Evolutionary conservation across 75 land plant genomes (phyloP).

Genomic region (Isoetes taiwanensis): DNA sequence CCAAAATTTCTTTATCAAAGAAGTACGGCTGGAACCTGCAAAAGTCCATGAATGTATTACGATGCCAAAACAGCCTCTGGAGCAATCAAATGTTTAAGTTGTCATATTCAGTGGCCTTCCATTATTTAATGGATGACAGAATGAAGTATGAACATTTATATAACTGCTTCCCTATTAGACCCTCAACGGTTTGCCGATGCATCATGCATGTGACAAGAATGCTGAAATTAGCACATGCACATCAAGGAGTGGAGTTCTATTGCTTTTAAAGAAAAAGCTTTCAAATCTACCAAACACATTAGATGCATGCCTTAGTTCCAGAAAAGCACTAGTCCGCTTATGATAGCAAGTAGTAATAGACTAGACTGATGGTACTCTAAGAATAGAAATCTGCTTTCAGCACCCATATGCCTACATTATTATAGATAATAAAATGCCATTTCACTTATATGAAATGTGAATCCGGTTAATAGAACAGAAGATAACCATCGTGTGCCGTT

Average conservation of each 20-base stretch:
- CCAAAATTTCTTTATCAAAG: constrained; percentile 66
- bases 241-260: too few relatives aligned
- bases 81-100: too few relatives aligned
- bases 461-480: background rate
- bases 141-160: too few relatives aligned
- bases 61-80: too few relatives aligned
- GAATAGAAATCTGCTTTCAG: background rate
- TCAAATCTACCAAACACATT: background rate
- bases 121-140: too few relatives aligned
- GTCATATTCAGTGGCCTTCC: too few relatives aligned
- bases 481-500: constrained; percentile 67
- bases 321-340: background rate
- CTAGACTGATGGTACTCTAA: background rate
- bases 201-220: too few relatives aligned
- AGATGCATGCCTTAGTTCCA: background rate
- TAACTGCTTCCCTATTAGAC: too few relatives aligned
- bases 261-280: background rate
- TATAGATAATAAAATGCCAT: background rate
- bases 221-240: too few relatives aligned
- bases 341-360: background rate
- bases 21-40: constrained; percentile 79
- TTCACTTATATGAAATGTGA: background rate
- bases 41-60: too few relatives aligned
- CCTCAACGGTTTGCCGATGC: too few relatives aligned
- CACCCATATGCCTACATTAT: background rate